Evolutionary conservation across 441 rosid genomes (phyloP).

Genomic region (Erodium trifolium): DNA sequence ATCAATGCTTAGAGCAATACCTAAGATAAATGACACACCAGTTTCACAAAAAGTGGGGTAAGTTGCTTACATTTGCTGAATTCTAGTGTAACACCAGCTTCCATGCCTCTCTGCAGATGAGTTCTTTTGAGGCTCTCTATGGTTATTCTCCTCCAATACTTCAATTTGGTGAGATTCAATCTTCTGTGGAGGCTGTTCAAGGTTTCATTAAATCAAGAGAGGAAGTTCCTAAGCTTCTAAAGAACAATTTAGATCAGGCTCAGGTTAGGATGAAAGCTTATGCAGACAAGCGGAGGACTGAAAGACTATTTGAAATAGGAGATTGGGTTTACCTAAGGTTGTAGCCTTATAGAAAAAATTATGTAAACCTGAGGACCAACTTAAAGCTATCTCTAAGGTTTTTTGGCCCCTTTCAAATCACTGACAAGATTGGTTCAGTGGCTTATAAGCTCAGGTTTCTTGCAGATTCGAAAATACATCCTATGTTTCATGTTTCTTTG

Average conservation of each 20-base stretch:
- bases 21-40: no score
- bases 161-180: no score
- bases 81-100: no score
- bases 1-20: no score
- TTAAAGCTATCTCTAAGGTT: background rate
- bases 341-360: background rate
- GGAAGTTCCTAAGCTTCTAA: no score
- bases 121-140: no score
- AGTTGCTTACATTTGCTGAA: no score
- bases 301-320: background rate
- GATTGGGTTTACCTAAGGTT: conserved; percentile 6
- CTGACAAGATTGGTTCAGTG: background rate
- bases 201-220: no score
- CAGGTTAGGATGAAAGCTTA: background rate
- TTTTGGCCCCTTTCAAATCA: conserved; percentile 2
- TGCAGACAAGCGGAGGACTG: background rate
- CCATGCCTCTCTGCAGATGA: no score
- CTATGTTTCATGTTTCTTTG: background rate
- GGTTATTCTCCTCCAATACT: no score
- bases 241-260: background rate
- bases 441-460: conserved; percentile 6
- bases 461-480: background rate
- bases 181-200: no score
- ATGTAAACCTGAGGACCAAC: background rate
- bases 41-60: no score